A percentile compares a stretch with the other conserved stretches of the same genome.
phyloP scores from a whole-genome alignment of 2,329 filamentous ascomycete species.

The Ascomycota sp. region DNA sequence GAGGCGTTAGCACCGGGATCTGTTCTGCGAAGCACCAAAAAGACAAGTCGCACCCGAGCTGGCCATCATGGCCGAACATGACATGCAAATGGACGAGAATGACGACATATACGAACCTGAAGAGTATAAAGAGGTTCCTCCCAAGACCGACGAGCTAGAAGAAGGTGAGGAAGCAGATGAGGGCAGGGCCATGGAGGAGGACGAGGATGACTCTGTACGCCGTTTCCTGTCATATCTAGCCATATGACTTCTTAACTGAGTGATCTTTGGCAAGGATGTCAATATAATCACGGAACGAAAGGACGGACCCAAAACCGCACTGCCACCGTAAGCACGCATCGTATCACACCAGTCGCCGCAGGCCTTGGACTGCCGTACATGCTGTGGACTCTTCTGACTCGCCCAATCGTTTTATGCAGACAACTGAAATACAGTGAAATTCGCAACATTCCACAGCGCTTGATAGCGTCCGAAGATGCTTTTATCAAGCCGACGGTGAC shows the following conservation, averaged over 20 bases:
- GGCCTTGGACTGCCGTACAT: no score
- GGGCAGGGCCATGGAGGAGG: slow-evolving; percentile 38
- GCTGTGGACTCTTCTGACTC: no score
- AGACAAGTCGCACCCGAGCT: no score
- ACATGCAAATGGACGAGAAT: slow-evolving; percentile 47
- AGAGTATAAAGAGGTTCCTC: slow-evolving; percentile 9
- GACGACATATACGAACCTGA: slow-evolving; percentile 43
- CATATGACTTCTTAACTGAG: background rate
- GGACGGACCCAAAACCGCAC: slow-evolving; percentile 39
- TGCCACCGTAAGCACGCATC: slow-evolving; percentile 40
- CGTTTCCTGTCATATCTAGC: background rate
- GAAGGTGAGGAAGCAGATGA: slow-evolving; percentile 46
- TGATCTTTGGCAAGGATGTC: slow-evolving; percentile 28
- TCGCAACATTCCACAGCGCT: slow-evolving; percentile 41
- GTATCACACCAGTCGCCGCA: no score
- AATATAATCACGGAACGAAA: slow-evolving; percentile 49
- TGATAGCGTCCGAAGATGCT: slow-evolving; percentile 27
- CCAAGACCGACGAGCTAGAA: slow-evolving; percentile 34
- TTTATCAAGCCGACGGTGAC: slow-evolving; percentile 21
- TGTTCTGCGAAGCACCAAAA: no score
- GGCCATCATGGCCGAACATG: slow-evolving; percentile 6
- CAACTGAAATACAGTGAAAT: slow-evolving; percentile 45
- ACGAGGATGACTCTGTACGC: slow-evolving; percentile 25
- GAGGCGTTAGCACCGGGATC: no score
- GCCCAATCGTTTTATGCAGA: slow-evolving; percentile 13